A percentile compares a stretch with the other conserved stretches of the same genome.
These are phyloP conservation scores for Candida maltosa DNA, from an alignment of 805 yeast species.

Conservation along the genomic window DNA sequence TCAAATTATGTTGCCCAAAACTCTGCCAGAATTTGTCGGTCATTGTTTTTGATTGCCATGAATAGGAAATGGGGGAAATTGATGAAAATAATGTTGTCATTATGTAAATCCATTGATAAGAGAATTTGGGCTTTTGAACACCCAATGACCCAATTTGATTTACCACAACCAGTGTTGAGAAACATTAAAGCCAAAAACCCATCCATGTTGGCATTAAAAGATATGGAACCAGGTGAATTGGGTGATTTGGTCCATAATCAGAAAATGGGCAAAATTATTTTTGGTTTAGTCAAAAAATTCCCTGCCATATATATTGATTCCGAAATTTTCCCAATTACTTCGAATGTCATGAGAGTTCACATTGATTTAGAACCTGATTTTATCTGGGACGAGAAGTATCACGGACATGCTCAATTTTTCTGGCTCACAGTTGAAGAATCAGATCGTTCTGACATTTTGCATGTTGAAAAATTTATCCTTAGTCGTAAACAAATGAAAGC, in stretches of 20 bases:
- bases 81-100: slow-evolving; percentile 66
- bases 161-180: slow-evolving; percentile 63
- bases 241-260: slow-evolving; percentile 88
- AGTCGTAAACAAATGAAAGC: slow-evolving; percentile 52
- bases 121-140: slow-evolving; percentile 88
- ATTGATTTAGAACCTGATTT: slow-evolving; percentile 71
- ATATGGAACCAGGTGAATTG: slow-evolving; percentile 68
- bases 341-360: slow-evolving; percentile 80
- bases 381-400: slow-evolving; percentile 76
- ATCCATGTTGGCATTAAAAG: slow-evolving; percentile 68
- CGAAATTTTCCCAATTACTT: slow-evolving; percentile 85
- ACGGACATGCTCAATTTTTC: slow-evolving; percentile 81
- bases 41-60: slow-evolving; percentile 81
- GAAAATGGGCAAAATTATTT: slow-evolving; percentile 64
- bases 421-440: slow-evolving; percentile 94
- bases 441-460: slow-evolving; percentile 67
- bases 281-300: slow-evolving; percentile 61
- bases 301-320: slow-evolving; percentile 76
- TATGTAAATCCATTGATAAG: slow-evolving; percentile 84
- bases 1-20: slow-evolving; percentile 93
- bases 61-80: slow-evolving; percentile 90
- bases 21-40: slow-evolving; percentile 88
- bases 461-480: slow-evolving; percentile 76
- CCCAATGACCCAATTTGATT: slow-evolving; percentile 83
- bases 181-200: slow-evolving; percentile 64